Conservation (phyloP, 2,329 filamentous ascomycete genomes). For the Ceratocystis destructans region DNA sequence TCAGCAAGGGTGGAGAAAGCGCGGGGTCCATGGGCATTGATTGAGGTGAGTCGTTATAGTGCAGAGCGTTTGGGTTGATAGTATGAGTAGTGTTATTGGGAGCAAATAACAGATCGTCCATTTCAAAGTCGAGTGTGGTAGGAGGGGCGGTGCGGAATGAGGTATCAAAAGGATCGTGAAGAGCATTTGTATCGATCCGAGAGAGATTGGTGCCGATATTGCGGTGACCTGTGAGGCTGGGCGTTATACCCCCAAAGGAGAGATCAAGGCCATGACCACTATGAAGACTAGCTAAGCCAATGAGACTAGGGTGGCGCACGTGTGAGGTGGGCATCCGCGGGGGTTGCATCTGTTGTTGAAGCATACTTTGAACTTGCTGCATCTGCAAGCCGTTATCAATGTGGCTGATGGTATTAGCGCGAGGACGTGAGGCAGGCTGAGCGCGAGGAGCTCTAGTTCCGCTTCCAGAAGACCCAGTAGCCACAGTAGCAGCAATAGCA, state of each 20-base stretch:
- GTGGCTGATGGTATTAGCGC: conserved; percentile 93
- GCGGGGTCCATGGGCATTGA: conserved; percentile 48
- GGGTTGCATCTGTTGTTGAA: conserved; percentile 31
- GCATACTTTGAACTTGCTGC: conserved; percentile 51
- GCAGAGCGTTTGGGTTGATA: conserved; percentile 60
- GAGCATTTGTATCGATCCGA: conserved; percentile 65
- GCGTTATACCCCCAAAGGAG: conserved; percentile 60
- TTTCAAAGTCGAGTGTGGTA: conserved; percentile 54
- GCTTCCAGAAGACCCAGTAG: not conserved
- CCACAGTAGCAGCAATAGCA: conserved; percentile 35
- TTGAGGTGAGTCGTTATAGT: conserved; percentile 69
- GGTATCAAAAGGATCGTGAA: conserved; percentile 28
- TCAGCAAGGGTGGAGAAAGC: conserved; percentile 41
- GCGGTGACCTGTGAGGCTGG: conserved; percentile 47
- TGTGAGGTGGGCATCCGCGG: conserved; percentile 39
- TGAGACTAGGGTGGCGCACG: conserved; percentile 62
- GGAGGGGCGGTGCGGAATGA: conserved; percentile 60
- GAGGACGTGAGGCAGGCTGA: conserved; percentile 40
- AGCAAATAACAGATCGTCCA: conserved; percentile 56
- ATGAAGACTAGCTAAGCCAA: conserved; percentile 46
- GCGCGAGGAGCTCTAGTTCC: not conserved
- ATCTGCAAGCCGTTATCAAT: conserved; percentile 59
- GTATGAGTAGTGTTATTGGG: conserved; percentile 30
- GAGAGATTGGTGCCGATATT: conserved; percentile 54
- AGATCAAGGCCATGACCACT: conserved; percentile 37